Percentiles rank a stretch among this genome's conserved stretches.
Evolutionary conservation across 2,329 filamentous ascomycete species (phyloP).

Genomic region (Sporothrix phasma): DNA sequence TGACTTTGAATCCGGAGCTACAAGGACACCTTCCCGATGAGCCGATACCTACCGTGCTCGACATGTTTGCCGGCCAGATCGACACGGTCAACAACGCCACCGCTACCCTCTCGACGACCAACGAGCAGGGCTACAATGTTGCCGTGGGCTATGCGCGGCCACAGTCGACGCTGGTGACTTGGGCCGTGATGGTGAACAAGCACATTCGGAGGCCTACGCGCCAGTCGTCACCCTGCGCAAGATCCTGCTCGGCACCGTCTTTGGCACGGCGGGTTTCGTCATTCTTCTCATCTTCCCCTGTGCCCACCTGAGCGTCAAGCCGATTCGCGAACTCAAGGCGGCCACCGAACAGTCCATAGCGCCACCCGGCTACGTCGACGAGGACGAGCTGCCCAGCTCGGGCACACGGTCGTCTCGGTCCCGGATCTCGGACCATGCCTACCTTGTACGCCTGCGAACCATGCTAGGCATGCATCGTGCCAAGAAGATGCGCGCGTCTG

Average conservation of each 20-base stretch:
- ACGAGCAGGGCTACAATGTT: conserved; percentile 60
- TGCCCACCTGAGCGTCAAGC: conserved; percentile 70
- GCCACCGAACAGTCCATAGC: conserved; percentile 66
- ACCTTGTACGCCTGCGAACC: conserved; percentile 27
- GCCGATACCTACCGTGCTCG: conserved; percentile 50
- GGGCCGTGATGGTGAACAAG: conserved; percentile 73
- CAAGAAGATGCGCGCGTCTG: conserved; percentile 26
- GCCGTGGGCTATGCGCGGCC: conserved; percentile 73
- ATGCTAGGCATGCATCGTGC: conserved; percentile 19
- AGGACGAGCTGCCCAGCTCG: conserved; percentile 37
- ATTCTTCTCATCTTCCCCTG: conserved; percentile 64
- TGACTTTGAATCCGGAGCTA: conserved; percentile 33
- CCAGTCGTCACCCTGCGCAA: conserved; percentile 67
- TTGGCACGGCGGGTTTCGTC: conserved; percentile 67
- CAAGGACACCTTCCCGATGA: conserved; percentile 47
- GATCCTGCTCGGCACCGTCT: conserved; percentile 75
- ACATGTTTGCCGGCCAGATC: conserved; percentile 43
- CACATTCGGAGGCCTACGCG: conserved; percentile 60
- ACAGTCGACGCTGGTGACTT: conserved; percentile 59
- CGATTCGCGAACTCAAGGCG: conserved; percentile 64
- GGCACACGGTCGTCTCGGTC: conserved; percentile 33
- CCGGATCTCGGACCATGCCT: conserved; percentile 35
- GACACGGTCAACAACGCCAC: conserved; percentile 57
- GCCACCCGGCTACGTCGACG: conserved; percentile 51
- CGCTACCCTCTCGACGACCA: conserved; percentile 55